Evolutionary conservation across 2,329 filamentous ascomycete species (phyloP), one percentile per base, ranked within the genome.

Genomic region (Aspergillus floridensis): DNA sequence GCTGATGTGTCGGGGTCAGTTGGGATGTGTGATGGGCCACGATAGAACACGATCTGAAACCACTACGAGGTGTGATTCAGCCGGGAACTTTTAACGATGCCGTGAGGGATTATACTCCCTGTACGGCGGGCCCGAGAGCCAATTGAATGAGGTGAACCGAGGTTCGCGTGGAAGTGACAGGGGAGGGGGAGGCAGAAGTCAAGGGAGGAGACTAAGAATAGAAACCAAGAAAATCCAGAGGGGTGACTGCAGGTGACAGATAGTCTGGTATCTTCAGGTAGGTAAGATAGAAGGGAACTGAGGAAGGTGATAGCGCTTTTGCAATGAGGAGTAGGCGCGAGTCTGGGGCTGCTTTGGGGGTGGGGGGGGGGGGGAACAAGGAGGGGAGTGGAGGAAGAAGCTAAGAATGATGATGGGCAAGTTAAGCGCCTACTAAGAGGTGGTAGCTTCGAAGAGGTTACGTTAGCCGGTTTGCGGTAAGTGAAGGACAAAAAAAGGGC

Each of bases 391-490:
- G 22, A 31, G 41, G 24, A 32, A 55, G 38, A 35, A 48, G 38
- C 21, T n/a, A 44, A 53, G 51, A 53, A 44, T 26, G 44, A 22
- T 14, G 41, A 32, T n/a, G 38, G 24, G 48, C 19, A 44, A 50
- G 32, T 49, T 59, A 59, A 62, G 59, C 57, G 53, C 57, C 26
- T 24, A 11, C 26, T 35, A 11, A 11, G 49, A 35, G 22, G 22
- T 22, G 22, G 22, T 22, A 22, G 22, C 22, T 22, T 22, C 4
- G 22, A 22, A 29, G 26, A 10, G 26, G 26, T 26, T 8, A 26
- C n/a, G 26, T 6, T 29, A 29, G 26, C 26, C 26, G 26, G 26
- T 7, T 19, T 49, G n/a, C 41, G 41, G 44, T 35, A 16, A 6
- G 16, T 14, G 7, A n/a, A 44, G 35, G 35, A 53, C 32, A 53